Evolutionary conservation across 257 asterid species (phyloP), one percentile per base, ranked within the genome.

Genomic region (Gentiana dahurica): DNA sequence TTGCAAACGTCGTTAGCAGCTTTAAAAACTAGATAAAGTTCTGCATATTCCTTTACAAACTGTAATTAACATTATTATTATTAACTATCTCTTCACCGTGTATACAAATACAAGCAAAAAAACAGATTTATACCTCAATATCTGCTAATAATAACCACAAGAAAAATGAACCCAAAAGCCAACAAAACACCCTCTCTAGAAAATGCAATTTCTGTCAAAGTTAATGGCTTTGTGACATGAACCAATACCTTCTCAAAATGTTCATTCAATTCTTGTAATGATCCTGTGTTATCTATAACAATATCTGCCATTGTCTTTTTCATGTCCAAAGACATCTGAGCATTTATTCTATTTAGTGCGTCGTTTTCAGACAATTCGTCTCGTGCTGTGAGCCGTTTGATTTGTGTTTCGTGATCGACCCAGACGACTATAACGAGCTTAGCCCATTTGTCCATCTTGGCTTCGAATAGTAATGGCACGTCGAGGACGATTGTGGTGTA

Each of bases 381-480:
- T 77, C 99, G 78, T 12, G 75, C 62, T 80, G 62, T 81, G 11
- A 92, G 79, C 35, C 95, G 82, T 62, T 55, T 82, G 54, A 88
- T 95, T 70, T 88, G 97, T 68, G 95, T 92, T 73, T 77, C 75
- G 2, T 84, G 94, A 62, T 83, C 85, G 53, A 81, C 94, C 97
- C 94, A 92, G 58, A 92, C 87, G 53, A 92, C 97, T 59, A 88
- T 68, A 41, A 81, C 73, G 57, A 95, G 95, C 49, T 77, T 83
- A 51, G 99, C 83, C 95, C 95, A 88, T 58, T 58, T 80, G 73
- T 81, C 90, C 72, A 92, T 76, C 73, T 85, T 85, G 68, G 87
- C 91, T 75, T 92, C 95, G 67, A 92, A 88, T 78, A 92, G 70
- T 69, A 92, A 75, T 62, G 97, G 99, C 59, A 92, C 91, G 53